phyloP scores from a whole-genome alignment of 2,329 filamentous ascomycete species.

The Diaporthe aspalathi region DNA sequence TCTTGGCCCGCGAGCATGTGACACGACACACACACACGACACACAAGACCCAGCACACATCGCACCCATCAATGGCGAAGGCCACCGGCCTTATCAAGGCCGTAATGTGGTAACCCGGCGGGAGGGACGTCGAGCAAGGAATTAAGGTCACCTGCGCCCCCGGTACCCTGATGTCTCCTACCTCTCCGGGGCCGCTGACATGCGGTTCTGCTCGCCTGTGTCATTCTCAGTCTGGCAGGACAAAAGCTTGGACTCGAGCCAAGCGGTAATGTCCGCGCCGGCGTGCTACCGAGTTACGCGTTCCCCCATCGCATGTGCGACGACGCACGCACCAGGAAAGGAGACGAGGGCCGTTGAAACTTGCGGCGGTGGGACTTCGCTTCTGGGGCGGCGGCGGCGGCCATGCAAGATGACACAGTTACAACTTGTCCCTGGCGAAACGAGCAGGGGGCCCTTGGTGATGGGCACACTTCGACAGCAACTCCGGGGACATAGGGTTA shows the following conservation, averaged over 20 bases:
- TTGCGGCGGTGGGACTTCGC: conserved; percentile 1
- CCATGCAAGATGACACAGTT: conserved; percentile 20
- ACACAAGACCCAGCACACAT: not conserved
- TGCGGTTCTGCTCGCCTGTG: not conserved
- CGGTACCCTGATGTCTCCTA: not conserved
- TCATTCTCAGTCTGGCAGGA: not conserved
- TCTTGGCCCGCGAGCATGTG: not conserved
- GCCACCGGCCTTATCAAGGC: conserved; percentile 21
- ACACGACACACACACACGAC: too few species aligned
- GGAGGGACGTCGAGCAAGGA: conserved; percentile 24
- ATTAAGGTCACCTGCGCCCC: conserved; percentile 23
- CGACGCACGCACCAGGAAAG: conserved; percentile 2
- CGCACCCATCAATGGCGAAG: not conserved
- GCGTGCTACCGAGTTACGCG: conserved; percentile 5
- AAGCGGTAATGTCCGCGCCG: not conserved
- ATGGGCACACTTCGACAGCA: not conserved
- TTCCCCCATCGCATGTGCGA: not conserved
- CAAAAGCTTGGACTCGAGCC: conserved; percentile 22
- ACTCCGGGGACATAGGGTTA: not conserved
- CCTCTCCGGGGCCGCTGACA: not conserved
- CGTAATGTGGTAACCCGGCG: conserved; percentile 37
- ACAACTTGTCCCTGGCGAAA: conserved; percentile 18
- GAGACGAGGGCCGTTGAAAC: conserved; percentile 15
- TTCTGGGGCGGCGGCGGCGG: not conserved
- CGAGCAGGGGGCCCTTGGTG: not conserved